Evolutionary conservation across 2,329 filamentous ascomycete genomes (phyloP).

Genomic region (Scytalidium lignicola): DNA sequence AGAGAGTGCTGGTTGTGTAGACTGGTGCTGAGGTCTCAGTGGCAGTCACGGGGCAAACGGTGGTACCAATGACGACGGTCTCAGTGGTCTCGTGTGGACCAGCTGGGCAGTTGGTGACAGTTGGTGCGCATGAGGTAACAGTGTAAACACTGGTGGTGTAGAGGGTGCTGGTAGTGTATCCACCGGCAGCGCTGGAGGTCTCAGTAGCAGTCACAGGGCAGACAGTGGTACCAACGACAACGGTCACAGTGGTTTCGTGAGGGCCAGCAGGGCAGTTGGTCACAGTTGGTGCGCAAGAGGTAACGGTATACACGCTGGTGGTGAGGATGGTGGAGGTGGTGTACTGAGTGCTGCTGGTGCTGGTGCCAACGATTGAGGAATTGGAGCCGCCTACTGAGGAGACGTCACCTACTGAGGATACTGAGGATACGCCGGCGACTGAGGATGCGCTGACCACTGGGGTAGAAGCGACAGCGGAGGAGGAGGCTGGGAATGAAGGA

Average conservation of each 20-base stretch:
- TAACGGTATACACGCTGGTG: slow-evolving; percentile 21
- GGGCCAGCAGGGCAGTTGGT: slow-evolving; percentile 22
- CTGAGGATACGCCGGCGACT: no score
- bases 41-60: slow-evolving; percentile 18
- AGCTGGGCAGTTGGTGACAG: slow-evolving; percentile 17
- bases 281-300: slow-evolving; percentile 22
- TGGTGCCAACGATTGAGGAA: neutral
- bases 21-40: slow-evolving; percentile 2
- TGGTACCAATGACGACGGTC: slow-evolving; percentile 19
- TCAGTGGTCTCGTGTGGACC: slow-evolving; percentile 16
- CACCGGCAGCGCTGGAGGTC: slow-evolving; percentile 1
- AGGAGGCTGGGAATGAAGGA: no score
- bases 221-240: slow-evolving; percentile 13
- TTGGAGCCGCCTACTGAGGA: no score
- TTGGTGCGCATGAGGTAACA: slow-evolving; percentile 10
- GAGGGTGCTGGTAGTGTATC: slow-evolving; percentile 18
- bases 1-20: slow-evolving; percentile 19
- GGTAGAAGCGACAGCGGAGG: no score
- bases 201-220: slow-evolving; percentile 10
- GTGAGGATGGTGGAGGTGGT: slow-evolving; percentile 18
- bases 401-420: no score
- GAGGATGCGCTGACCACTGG: no score
- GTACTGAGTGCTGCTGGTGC: neutral
- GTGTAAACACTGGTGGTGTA: slow-evolving; percentile 13
- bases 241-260: slow-evolving; percentile 17